Evolutionary conservation across 768 basidiomycete species (phyloP).

Genomic region (Pilatotrama ljubarskyi): DNA sequence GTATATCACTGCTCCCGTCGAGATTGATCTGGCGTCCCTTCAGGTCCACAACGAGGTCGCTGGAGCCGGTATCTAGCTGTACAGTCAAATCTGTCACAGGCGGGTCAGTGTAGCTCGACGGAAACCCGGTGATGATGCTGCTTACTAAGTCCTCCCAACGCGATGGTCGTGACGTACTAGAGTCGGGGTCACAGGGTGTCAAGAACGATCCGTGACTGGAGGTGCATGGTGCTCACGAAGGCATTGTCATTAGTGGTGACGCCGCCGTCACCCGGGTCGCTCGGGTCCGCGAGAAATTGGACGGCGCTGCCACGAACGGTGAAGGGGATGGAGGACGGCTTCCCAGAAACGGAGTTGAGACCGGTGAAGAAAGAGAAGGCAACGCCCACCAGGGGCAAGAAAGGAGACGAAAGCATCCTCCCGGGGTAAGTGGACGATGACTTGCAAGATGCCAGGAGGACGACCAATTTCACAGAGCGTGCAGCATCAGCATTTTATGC

Average conservation of each 20-base stretch:
- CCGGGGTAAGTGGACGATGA: no score
- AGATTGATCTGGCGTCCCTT: neutral
- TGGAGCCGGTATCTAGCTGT: neutral
- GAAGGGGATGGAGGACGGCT: neutral
- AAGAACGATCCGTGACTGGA: no score
- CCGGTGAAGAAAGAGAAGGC: neutral
- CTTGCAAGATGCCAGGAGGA: neutral
- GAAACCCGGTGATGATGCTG: no score
- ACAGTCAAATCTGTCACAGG: neutral
- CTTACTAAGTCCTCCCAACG: no score
- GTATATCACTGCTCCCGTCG: neutral
- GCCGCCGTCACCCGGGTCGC: neutral
- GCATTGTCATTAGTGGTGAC: neutral
- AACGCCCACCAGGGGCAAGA: conserved; percentile 1
- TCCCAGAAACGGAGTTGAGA: neutral
- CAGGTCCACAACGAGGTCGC: neutral
- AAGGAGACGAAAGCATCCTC: neutral
- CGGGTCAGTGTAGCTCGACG: no score
- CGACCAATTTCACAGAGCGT: neutral
- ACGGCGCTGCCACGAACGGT: neutral
- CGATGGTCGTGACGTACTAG: no score
- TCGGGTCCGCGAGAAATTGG: neutral
- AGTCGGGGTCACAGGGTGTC: neutral
- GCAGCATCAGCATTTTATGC: neutral
- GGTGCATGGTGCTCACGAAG: neutral